Evolutionary conservation across 768 basidiomycete genomes (phyloP), one percentile per base, ranked within the genome.

Genomic region (Dacryopinax primogenitus): DNA sequence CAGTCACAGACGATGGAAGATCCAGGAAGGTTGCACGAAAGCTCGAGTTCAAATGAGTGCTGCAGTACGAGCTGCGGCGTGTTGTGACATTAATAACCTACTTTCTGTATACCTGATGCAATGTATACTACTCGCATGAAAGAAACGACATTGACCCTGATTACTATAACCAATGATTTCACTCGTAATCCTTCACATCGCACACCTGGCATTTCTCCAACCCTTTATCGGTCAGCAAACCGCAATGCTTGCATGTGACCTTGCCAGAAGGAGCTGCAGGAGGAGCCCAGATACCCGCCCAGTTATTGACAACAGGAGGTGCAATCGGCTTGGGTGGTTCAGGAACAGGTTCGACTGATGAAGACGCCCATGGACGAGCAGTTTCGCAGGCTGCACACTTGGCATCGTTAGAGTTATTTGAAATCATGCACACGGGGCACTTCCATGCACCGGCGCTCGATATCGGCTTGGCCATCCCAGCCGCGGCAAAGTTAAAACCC

Each of bases 21-120:
- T 77, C 77, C 67, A 73, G 86, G 36, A 81, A 85, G 11, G 80
- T 89, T 63, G 86, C 87, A 3, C 81, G 89, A 32, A 81, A 82
- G 64, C 75, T 91, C 63, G 89, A 91, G 73, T 90, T 91, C 68
- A 80, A 81, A 70, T 77, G 76, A 62, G 74, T 74, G 74, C 21
- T 66, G 32, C 2, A 18, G 3, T 58, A 30, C 15, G 21, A 15
- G 6, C 12, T 9, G 26, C 21, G 13, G 51, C 3, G 6, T 58
- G 51, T 58, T 58, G 51, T 58, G 30, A 26, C 51, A 58, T 13
- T 58, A 58, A n/a, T n/a, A n/a, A 30, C 26, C 30, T 30, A 15
- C 18, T 18, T 58, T 58, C 13, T 58, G 51, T 58, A 58, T 58
- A 58, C 51, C 41, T 30, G 32, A 58, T 30, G 51, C 51, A 58